Evolutionary conservation across 495 filamentous ascomycete species (phyloP), one percentile per base, ranked within the genome.

Genomic region (Choiromyces venosus): DNA sequence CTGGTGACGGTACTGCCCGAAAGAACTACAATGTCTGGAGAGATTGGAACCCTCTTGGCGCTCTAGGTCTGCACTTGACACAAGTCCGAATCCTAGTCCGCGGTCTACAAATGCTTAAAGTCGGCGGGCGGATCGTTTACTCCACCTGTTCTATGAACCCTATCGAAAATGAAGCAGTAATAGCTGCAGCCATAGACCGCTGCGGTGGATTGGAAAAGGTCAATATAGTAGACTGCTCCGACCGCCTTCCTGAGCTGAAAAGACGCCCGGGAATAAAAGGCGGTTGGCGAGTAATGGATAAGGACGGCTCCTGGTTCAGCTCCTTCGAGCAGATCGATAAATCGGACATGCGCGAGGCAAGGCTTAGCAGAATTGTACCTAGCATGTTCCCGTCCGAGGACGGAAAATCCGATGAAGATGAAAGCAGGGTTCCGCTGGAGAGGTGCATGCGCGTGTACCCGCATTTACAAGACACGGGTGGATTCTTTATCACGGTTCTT

Each of bases 111-210:
- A 94, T 99, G 92, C 86, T 98, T 33, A 98, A 97, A 83, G 91
- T 92, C 61, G 95, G 95, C 40, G 95, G 95, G 73, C 88, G 93
- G 66, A 90, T 97, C 12, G 93, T 98, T 37, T 99, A 98, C 84
- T 97, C 94, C 9, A 98, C 95, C 21, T 99, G 95, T 85, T 96
- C 92, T 82, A 91, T 99, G 91, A 99, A 97, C 83, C 94, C 95
- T 0, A 86, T 98, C 35, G 95, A 99, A 82, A 96, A 99, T 80
- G 95, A 99, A 84, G 91, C 96, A n/a, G 93, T 98, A 33, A 83
- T 99, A 71, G 86, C 91, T 3, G 83, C 86, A 3, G 94, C 96
- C 5, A 96, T 98, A 77, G 91, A 93, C 73, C 88, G 93, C 61
- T 98, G 94, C 78, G 95, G 95, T 73, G 95, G 95, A 12, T 81